Base-by-base conservation (phyloP, 2,329 filamentous ascomycete species). In the Plenodomus tracheiphilus region DNA sequence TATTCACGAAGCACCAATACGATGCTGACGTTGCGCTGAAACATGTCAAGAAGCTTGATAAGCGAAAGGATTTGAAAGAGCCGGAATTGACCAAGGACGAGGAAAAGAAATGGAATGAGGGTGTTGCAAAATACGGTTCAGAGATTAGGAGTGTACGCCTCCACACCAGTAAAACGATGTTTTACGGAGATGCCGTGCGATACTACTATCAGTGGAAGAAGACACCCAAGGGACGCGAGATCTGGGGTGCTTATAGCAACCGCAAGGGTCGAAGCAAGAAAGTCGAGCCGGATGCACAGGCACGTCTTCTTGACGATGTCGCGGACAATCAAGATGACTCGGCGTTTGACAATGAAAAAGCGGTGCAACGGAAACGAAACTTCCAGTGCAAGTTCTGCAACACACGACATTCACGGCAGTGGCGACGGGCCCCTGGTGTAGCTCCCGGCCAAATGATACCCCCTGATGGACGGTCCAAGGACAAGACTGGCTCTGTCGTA, bases 181-280 rank as follows among this genome's bases (percentile, higher is more conserved):
- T 84, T 35, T 85, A 91, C 53, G 85, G 87, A 42, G 84, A 90
- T 49, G 87, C 97, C 53, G 91, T 96, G 20, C 88, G 94, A 3
- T 95, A 89, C 68, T 99, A 97, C 74, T 99, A 99, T 70, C 89
- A 89, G 58, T 99, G 94, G 94, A 99, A 99, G 76, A 97, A 97
- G 74, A 91, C 91, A 0, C 82, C 87, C 2, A 85, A 87, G 49
- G 94, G 94, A 35, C 86, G 84, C 66, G 85, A 94, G 61, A 85
- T 99, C 18, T 97, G 94, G 92, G 91, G 91, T 51, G 89, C 86
- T 57, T 96, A 88, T 63, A 85, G 89, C 42, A 91, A 89, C 10
- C 85, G 93, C 39, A 96, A 95, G 68, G 89, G 90, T 47, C 95
- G 93, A 72, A 96, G 94, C 73, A 90, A 95, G 66, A 87, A 85